These are phyloP conservation scores for Colletotrichum eleusines DNA, from an alignment of 2,329 filamentous ascomycete genomes.

Conservation along the genomic window DNA sequence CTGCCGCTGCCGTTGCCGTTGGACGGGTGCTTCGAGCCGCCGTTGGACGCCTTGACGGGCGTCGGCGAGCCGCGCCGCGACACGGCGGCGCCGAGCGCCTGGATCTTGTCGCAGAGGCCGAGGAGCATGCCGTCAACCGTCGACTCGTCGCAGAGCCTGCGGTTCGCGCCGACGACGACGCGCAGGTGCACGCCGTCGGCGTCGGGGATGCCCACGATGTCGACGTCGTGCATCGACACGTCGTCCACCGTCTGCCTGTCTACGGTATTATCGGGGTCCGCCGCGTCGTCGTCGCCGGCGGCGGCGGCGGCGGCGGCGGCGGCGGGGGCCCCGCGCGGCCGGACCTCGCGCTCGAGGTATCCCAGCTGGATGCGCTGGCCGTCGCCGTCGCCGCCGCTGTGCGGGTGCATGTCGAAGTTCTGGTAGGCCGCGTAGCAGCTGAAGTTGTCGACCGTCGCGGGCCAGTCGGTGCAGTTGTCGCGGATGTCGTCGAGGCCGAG, in stretches of 20 bases:
- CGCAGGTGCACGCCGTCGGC: slow-evolving; percentile 2
- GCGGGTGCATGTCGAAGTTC: slow-evolving; percentile 14
- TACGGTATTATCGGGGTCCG: no score
- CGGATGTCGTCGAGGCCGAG: slow-evolving; percentile 42
- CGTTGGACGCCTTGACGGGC: neutral
- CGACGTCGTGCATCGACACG: neutral
- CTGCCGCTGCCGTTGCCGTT: neutral
- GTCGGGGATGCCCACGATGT: neutral
- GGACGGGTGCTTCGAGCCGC: neutral
- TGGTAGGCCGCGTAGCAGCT: slow-evolving; percentile 45
- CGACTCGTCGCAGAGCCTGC: slow-evolving; percentile 1
- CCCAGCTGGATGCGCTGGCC: slow-evolving; percentile 1
- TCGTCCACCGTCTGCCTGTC: neutral
- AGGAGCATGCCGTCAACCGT: neutral
- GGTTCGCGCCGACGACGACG: neutral
- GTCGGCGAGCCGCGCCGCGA: no score
- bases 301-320: no score
- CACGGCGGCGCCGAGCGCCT: neutral
- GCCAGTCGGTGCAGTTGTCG: slow-evolving; percentile 43
- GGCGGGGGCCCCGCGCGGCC: no score
- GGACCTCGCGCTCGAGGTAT: neutral
- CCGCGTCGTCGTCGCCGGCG: neutral
- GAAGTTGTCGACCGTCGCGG: slow-evolving; percentile 36
- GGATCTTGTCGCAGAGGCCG: neutral
- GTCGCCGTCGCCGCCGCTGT: neutral